Evolutionary conservation across 31 red algal species (phyloP), one percentile per base, ranked within the genome.

Genomic region (Odonthalia washingtoniensis): DNA sequence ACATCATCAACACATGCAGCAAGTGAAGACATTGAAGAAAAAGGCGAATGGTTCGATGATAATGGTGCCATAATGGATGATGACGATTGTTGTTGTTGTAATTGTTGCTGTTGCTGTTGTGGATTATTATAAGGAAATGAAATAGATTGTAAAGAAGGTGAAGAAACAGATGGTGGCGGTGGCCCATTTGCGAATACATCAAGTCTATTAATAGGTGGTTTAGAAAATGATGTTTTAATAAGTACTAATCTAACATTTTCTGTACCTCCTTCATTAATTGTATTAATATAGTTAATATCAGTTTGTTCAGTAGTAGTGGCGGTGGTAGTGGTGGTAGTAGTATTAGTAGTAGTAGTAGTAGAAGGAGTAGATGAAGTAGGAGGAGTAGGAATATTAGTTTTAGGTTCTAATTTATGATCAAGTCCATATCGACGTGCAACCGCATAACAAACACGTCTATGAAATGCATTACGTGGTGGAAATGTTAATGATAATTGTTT

Each of bases 381-480:
- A 1, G 63, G 46, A 42, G 81, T 18, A 44, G 81, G 81, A 27
- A 69, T 53, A n/a, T n/a, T n/a, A 21, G 18, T 28, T 40, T 77
- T 30, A 30, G 49, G 41, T 53, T 92, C 90, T 39, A 92, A 57
- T 12, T 60, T 39, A 36, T 87, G 90, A 33, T 67, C 90, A 32
- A 92, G 82, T 33, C 83, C 70, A 42, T 80, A 92, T 24, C 77
- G 74, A 34, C 76, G 45, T 9, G 90, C 90, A 46, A 92, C 90
- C 39, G 80, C 78, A 69, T 86, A 70, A 64, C 90, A 92, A 40
- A 92, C 82, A 18, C 83, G 75, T 35, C 90, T 72, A 73, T 92
- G 90, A 46, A 92, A 92, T 40, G 83, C 65, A 45, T 49, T 74
- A 34, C 90, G 82, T 14, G 90, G 90, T 17, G 90, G 90, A 73